These are phyloP conservation scores for Penicillium sp. DNA, from an alignment of 2,329 filamentous ascomycete species.

Conservation along the genomic window DNA sequence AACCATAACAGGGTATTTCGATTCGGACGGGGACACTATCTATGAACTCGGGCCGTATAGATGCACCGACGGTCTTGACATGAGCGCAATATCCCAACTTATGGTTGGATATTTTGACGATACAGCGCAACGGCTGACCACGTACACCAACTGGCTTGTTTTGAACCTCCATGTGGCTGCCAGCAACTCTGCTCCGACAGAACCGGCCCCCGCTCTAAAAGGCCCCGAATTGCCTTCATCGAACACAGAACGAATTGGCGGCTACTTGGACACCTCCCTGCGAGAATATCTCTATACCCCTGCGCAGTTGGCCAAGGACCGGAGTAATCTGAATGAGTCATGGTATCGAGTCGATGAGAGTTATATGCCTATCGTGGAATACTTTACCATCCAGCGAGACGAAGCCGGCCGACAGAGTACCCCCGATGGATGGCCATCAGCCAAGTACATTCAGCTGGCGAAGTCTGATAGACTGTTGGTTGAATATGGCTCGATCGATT, in stretches of 20 bases:
- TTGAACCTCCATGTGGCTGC: conserved; percentile 57
- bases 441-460: conserved; percentile 52
- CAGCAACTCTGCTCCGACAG: conserved; percentile 38
- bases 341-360: conserved; percentile 48
- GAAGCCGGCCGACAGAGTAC: conserved; percentile 43
- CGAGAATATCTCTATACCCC: conserved; percentile 53
- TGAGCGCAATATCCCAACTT: conserved; percentile 48
- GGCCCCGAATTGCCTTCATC: conserved; percentile 42
- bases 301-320: conserved; percentile 44
- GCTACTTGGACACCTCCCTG: conserved; percentile 45
- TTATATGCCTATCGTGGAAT: conserved; percentile 47
- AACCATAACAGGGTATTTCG: conserved; percentile 20
- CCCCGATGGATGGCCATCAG: conserved; percentile 59
- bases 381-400: conserved; percentile 45
- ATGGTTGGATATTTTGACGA: conserved; percentile 49
- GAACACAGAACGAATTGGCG: conserved; percentile 42
- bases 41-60: conserved; percentile 49
- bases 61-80: conserved; percentile 51
- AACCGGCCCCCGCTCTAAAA: conserved; percentile 39
- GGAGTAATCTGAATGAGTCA: conserved; percentile 52
- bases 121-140: conserved; percentile 52
- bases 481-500: conserved; percentile 52
- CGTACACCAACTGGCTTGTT: conserved; percentile 49
- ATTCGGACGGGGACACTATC: conserved; percentile 29
- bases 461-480: conserved; percentile 51